Base-by-base conservation (phyloP, 2,329 filamentous ascomycete species). In the Aspergillus candidus region DNA sequence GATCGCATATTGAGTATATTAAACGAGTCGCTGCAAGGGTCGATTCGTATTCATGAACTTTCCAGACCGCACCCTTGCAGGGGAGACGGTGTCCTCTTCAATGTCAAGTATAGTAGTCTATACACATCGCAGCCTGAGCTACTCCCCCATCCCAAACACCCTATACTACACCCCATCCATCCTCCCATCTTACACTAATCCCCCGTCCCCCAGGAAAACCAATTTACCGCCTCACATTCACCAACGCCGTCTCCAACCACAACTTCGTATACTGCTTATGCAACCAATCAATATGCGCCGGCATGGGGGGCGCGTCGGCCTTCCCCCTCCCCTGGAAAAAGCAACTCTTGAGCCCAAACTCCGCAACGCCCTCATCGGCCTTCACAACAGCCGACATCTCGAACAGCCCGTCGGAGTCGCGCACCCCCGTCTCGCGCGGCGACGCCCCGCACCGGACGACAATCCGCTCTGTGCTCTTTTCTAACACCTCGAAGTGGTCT, bases 401-500 rank as follows among this genome's bases (percentile, higher is more conserved):
- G 50, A 86, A 85, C 18, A 86, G 67, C 0, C 83, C 83, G 56
- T 87, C 83, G 1, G 75, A 77, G 7, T 73, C 69, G 6, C 83
- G 73, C 2, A 77, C 72, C 0, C 69, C 75, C 35, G 67, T 68
- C 35, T 77, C 77, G 15, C 78, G 70, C 0, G 83, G 83, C 2
- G 78, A 78, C 49, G 82, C 83, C 12, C 83, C 83, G 52, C 79
- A 83, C 15, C 83, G 78, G 15, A 86, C 73, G 1, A 80, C 72
- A 47, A 86, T 82, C 10, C 73, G 69, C 6, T 72, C 73, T 0
- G 76, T 68, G 0, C 77, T 81, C 65, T 83, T 83, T 41, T 81
- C 77, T 1, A 87, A 68, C 0, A 87, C 82, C 61, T 86, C 80
- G 57, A 87, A 87, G 62, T 87, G 83, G 59, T 87, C 82, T 3